Evolutionary conservation across 2,329 filamentous ascomycete genomes (phyloP).

Genomic region (Colletotrichum ledebouriae): DNA sequence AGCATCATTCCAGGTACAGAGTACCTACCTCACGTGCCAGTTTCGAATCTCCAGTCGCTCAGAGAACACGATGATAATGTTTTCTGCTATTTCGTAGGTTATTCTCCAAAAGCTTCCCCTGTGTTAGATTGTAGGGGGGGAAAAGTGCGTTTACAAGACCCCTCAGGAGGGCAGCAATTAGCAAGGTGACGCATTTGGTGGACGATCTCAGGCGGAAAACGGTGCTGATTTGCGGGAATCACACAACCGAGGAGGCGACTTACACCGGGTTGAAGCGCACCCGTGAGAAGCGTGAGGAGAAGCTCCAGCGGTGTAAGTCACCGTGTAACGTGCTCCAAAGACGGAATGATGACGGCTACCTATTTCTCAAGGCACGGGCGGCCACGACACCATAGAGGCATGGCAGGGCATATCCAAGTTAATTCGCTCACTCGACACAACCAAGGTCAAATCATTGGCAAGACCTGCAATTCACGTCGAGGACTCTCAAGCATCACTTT

Average conservation of each 20-base stretch:
- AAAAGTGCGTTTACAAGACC: neutral
- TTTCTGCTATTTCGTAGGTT: too few species aligned
- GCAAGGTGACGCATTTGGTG: conserved; percentile 17
- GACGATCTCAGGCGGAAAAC: conserved; percentile 19
- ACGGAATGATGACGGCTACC: neutral
- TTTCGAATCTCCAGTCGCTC: neutral
- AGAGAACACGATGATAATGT: neutral
- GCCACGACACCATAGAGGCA: neutral
- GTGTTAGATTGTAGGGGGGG: neutral
- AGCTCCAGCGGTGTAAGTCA: conserved; percentile 20
- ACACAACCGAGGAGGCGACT: conserved; percentile 12
- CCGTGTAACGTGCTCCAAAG: neutral
- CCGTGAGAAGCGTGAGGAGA: conserved; percentile 12
- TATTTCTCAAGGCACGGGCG: neutral
- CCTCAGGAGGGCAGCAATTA: neutral
- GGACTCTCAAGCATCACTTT: too few species aligned
- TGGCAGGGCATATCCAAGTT: too few species aligned
- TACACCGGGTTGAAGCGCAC: neutral
- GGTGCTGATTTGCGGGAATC: conserved; percentile 20
- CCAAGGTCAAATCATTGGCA: too few species aligned
- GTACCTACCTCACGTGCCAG: neutral
- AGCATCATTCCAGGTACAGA: neutral
- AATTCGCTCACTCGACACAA: too few species aligned
- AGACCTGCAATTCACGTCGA: too few species aligned
- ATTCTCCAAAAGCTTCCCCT: too few species aligned